A percentile compares a stretch with the other conserved stretches of the same genome.
Conservation (phyloP, 2,329 filamentous ascomycete genomes). For the Amphichorda felina region DNA sequence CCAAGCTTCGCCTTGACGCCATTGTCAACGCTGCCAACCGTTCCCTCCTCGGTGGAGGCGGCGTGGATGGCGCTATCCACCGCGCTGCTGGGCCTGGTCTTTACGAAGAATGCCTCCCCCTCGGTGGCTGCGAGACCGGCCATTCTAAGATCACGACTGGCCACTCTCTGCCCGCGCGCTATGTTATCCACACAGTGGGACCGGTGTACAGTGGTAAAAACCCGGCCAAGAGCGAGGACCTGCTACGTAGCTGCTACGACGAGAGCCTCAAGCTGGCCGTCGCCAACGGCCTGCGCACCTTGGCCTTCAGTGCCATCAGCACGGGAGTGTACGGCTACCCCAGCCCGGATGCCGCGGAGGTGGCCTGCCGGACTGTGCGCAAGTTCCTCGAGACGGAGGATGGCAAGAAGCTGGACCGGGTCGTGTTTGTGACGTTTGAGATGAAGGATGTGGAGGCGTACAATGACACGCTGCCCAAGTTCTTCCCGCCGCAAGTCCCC, state of each 20-base stretch:
- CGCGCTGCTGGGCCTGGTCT: constrained; percentile 62
- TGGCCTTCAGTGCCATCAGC: constrained; percentile 78
- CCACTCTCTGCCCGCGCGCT: constrained; percentile 62
- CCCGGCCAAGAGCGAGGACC: constrained; percentile 25
- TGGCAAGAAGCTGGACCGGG: constrained; percentile 47
- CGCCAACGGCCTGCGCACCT: constrained; percentile 49
- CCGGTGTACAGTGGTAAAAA: constrained; percentile 52
- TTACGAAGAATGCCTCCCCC: constrained; percentile 54
- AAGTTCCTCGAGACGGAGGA: constrained; percentile 37
- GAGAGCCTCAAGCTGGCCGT: constrained; percentile 63
- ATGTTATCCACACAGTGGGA: constrained; percentile 85
- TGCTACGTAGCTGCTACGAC: constrained; percentile 55
- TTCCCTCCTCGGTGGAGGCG: constrained; percentile 72
- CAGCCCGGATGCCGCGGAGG: constrained; percentile 55
- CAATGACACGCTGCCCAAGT: constrained; percentile 45
- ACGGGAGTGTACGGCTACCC: constrained; percentile 90
- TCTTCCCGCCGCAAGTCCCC: constrained; percentile 3
- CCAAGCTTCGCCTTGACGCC: constrained; percentile 61
- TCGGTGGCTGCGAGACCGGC: constrained; percentile 66
- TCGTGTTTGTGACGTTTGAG: constrained; percentile 80
- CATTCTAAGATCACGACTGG: constrained; percentile 72
- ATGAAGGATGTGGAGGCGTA: constrained; percentile 69
- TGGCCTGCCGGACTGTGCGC: constrained; percentile 51
- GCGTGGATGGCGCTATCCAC: constrained; percentile 84
- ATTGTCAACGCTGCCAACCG: constrained; percentile 91